These are phyloP conservation scores for Casaregolazyma lundiana DNA, from an alignment of 1,139 yeast genomes.

Conservation along the genomic window DNA sequence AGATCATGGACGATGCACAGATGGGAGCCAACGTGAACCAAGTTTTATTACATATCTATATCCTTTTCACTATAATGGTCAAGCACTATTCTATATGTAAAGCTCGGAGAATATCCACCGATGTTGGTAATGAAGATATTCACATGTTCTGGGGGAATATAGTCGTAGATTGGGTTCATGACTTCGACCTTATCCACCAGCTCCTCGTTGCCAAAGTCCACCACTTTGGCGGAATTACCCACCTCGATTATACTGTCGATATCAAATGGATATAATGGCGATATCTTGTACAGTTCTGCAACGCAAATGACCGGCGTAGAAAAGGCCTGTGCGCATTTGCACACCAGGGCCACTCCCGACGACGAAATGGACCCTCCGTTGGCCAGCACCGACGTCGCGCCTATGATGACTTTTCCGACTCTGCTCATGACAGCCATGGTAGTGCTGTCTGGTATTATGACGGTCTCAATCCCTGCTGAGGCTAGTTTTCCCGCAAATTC, in stretches of 20 bases:
- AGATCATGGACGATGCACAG: neutral
- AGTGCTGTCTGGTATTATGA: constrained; percentile 88
- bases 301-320: constrained; percentile 94
- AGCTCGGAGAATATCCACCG: constrained; percentile 96
- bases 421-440: constrained; percentile 95
- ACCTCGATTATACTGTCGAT: constrained; percentile 85
- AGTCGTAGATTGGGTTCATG: constrained; percentile 87
- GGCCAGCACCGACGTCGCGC: constrained; percentile 87
- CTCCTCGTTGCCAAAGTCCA: constrained; percentile 60
- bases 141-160: constrained; percentile 88
- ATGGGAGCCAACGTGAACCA: neutral
- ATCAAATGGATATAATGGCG: constrained; percentile 92
- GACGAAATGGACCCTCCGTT: constrained; percentile 92
- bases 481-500: constrained; percentile 74
- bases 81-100: constrained; percentile 88
- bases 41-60: constrained; percentile 14
- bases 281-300: constrained; percentile 87
- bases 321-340: constrained; percentile 94
- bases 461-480: constrained; percentile 82
- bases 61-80: constrained; percentile 91
- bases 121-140: constrained; percentile 92
- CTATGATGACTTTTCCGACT: constrained; percentile 92
- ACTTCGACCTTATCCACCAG: constrained; percentile 71
- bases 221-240: constrained; percentile 85
- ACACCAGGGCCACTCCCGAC: constrained; percentile 88